Evolutionary conservation across 352 stramenopile genomes (phyloP).

Genomic region (Phytophthora citrophthora): DNA sequence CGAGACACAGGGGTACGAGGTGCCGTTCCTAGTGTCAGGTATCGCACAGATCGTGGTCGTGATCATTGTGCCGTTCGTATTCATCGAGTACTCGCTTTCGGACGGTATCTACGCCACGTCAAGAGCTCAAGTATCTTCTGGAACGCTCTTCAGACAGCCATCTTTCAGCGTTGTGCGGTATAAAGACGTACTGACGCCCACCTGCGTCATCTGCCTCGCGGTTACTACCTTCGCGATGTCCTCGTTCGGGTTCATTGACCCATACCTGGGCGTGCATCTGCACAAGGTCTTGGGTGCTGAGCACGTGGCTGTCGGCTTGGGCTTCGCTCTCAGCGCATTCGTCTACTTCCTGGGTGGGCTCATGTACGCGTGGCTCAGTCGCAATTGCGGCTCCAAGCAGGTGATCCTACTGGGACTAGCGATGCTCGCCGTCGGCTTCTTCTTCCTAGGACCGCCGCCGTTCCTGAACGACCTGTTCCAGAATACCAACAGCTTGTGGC

Average conservation of each 20-base stretch:
- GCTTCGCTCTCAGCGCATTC: conserved; percentile 68
- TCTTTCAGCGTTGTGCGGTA: conserved; percentile 52
- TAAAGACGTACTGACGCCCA: conserved; percentile 62
- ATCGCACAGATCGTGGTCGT: conserved; percentile 66
- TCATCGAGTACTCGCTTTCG: conserved; percentile 77
- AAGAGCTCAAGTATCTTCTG: conserved; percentile 14
- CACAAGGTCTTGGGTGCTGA: conserved; percentile 63
- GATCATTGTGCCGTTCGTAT: conserved; percentile 71
- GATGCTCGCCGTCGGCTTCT: conserved; percentile 58
- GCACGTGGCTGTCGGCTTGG: conserved; percentile 66
- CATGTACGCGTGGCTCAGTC: conserved; percentile 67
- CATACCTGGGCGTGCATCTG: conserved; percentile 66
- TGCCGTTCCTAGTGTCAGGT: conserved; percentile 67
- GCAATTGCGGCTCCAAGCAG: conserved; percentile 64
- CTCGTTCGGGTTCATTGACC: conserved; percentile 78
- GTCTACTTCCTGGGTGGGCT: conserved; percentile 72
- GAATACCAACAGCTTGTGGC: conserved; percentile 49
- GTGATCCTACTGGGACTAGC: conserved; percentile 64
- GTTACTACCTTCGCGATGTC: conserved; percentile 69
- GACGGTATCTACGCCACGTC: conserved; percentile 56
- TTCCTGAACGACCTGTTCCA: conserved; percentile 54
- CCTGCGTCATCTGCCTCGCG: conserved; percentile 52
- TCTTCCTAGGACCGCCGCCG: conserved; percentile 63
- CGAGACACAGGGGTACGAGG: conserved; percentile 55
- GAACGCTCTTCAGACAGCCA: conserved; percentile 21